A percentile compares a stretch with the other conserved stretches of the same genome.
These are phyloP conservation scores for Trametes maxima DNA, from an alignment of 768 basidiomycete genomes.

Conservation along the genomic window DNA sequence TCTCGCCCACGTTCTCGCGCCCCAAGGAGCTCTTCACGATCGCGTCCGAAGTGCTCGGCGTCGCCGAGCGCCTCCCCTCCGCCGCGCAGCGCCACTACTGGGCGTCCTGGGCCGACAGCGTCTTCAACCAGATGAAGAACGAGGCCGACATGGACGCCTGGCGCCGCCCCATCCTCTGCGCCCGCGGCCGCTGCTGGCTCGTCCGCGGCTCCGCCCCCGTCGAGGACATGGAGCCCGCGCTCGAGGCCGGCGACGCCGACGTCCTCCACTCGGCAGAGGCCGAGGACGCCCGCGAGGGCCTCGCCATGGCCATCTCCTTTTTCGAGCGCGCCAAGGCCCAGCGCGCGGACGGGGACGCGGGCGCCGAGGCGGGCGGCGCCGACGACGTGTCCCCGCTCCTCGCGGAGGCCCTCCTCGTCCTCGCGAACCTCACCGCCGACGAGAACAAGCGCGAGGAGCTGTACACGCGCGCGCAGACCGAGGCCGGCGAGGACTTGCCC, in stretches of 20 bases:
- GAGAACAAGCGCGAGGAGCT: slow-evolving; percentile 50
- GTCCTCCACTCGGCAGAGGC: slow-evolving; percentile 52
- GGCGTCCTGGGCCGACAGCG: slow-evolving; percentile 62
- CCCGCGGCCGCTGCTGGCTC: slow-evolving; percentile 58
- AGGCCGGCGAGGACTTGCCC: slow-evolving; percentile 45
- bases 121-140: slow-evolving; percentile 67
- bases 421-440: slow-evolving; percentile 60
- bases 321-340: slow-evolving; percentile 36
- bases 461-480: slow-evolving; percentile 51
- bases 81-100: slow-evolving; percentile 53
- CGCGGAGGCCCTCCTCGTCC: slow-evolving; percentile 57
- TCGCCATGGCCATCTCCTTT: slow-evolving; percentile 45
- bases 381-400: slow-evolving; percentile 37
- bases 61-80: slow-evolving; percentile 56
- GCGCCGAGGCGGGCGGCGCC: background rate
- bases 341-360: background rate
- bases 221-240: slow-evolving; percentile 56
- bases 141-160: slow-evolving; percentile 56
- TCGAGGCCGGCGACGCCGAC: slow-evolving; percentile 46
- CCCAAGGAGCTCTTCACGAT: slow-evolving; percentile 64
- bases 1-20: slow-evolving; percentile 46
- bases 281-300: slow-evolving; percentile 54
- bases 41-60: slow-evolving; percentile 59
- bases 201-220: slow-evolving; percentile 55
- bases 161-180: slow-evolving; percentile 47